Evolutionary conservation across 2,329 filamentous ascomycete genomes (phyloP).

Genomic region (Ophiostoma sp.): DNA sequence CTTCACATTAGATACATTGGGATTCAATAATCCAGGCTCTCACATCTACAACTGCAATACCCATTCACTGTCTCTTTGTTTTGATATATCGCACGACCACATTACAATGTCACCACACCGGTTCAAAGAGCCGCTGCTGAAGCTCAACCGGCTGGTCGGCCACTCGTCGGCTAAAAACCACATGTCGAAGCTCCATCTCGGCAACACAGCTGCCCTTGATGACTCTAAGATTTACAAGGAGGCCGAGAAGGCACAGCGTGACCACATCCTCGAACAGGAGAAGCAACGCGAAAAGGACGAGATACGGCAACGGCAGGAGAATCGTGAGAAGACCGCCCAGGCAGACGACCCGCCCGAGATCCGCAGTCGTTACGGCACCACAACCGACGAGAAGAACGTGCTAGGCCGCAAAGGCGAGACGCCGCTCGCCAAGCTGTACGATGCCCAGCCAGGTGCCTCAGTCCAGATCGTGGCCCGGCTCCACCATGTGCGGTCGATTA

Average conservation of each 20-base stretch:
- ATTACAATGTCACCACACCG: slow-evolving; percentile 37
- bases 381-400: slow-evolving; percentile 29
- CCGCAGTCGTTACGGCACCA: slow-evolving; percentile 36
- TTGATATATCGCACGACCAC: neutral
- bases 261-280: slow-evolving; percentile 39
- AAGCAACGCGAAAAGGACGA: slow-evolving; percentile 38
- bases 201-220: slow-evolving; percentile 40
- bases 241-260: slow-evolving; percentile 36
- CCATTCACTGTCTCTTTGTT: neutral
- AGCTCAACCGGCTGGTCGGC: slow-evolving; percentile 43
- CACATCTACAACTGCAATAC: too few species aligned
- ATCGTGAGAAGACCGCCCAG: slow-evolving; percentile 39
- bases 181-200: slow-evolving; percentile 42
- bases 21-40: too few species aligned
- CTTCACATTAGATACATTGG: neutral
- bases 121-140: slow-evolving; percentile 42
- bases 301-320: slow-evolving; percentile 37
- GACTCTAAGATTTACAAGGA: slow-evolving; percentile 34
- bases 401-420: slow-evolving; percentile 31
- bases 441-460: slow-evolving; percentile 50
- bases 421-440: slow-evolving; percentile 30
- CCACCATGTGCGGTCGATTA: slow-evolving; percentile 78
- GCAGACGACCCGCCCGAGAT: slow-evolving; percentile 36
- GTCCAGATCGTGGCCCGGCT: slow-evolving; percentile 70
- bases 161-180: slow-evolving; percentile 43